Conservation (phyloP, 805 yeast genomes). For the Yarrowia hollandica region DNA sequence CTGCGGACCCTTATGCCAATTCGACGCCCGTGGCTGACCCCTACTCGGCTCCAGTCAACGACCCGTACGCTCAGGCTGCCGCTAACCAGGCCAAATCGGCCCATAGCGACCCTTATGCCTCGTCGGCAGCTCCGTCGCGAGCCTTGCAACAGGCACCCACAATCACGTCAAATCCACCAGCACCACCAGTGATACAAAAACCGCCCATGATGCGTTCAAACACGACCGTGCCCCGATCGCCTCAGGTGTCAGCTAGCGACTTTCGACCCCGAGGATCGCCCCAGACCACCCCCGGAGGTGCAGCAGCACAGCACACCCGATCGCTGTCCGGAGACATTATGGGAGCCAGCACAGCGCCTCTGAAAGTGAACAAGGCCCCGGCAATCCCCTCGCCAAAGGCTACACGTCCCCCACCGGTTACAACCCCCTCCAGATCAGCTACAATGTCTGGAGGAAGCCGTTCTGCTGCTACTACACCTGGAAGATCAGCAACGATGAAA, state of each 20-base stretch:
- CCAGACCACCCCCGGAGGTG: background rate
- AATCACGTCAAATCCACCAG: conserved; percentile 2
- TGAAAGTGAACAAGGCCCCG: background rate
- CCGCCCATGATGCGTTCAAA: conserved; percentile 22
- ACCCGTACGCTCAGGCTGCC: conserved; percentile 1
- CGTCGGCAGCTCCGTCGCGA: background rate
- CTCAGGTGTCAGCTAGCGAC: background rate
- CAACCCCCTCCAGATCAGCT: background rate
- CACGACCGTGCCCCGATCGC: conserved; percentile 17
- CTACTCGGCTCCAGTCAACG: background rate
- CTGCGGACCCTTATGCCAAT: background rate
- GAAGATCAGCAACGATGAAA: conserved; percentile 9
- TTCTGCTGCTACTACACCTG: conserved; percentile 12
- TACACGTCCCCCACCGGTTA: background rate
- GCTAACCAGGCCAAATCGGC: background rate
- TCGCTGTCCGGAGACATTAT: conserved; percentile 9
- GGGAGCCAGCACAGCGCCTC: background rate
- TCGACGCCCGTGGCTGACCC: no score
- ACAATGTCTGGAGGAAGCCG: background rate
- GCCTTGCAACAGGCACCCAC: background rate
- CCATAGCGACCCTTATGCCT: background rate
- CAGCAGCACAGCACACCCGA: no score
- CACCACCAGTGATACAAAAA: background rate
- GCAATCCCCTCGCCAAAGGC: background rate
- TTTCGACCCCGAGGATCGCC: conserved; percentile 4